A percentile compares a stretch with the other conserved stretches of the same genome.
Conservation (phyloP, 345 rosid genomes). For the Sisymbrium altissimum region DNA sequence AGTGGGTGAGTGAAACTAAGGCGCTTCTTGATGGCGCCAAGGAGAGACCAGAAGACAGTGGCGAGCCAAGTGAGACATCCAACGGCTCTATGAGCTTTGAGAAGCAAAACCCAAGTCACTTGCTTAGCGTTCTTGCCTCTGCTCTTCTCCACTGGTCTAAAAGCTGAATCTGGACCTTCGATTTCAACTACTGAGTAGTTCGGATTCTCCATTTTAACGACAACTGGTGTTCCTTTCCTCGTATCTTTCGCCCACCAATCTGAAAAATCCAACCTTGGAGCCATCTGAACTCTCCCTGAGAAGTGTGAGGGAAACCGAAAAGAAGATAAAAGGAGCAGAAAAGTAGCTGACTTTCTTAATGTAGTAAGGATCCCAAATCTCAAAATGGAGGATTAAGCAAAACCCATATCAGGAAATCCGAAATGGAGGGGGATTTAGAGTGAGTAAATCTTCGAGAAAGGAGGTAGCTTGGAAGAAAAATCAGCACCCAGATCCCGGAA, state of each 20-base stretch:
- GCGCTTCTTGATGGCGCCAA: constrained; percentile 70
- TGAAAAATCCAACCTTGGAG: constrained; percentile 65
- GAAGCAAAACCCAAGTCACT: constrained; percentile 89
- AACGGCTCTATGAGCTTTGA: constrained; percentile 83
- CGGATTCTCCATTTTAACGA: constrained; percentile 86
- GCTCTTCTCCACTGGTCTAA: constrained; percentile 72
- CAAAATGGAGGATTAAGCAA: constrained; percentile 7
- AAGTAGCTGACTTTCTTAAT: constrained; percentile 11
- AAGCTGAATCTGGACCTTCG: constrained; percentile 83
- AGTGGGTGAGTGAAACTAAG: constrained; percentile 53
- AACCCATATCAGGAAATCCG: constrained; percentile 22
- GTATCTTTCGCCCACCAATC: constrained; percentile 64
- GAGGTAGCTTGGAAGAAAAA: constrained; percentile 19
- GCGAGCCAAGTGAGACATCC: constrained; percentile 82
- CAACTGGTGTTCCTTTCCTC: constrained; percentile 76
- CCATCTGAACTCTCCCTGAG: constrained; percentile 41
- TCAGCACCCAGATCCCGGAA: constrained; percentile 49
- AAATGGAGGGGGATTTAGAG: constrained; percentile 11
- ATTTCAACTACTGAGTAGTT: constrained; percentile 81
- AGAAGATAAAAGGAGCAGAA: neutral
- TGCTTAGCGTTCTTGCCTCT: constrained; percentile 88
- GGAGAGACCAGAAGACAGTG: constrained; percentile 70
- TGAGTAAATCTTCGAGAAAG: constrained; percentile 21
- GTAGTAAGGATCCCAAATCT: constrained; percentile 29
- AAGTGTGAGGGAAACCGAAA: constrained; percentile 5